Percentiles rank a stretch among this genome's conserved stretches.
phyloP scores from a whole-genome alignment of 1,139 yeast genomes.

The Taphrina pruni region DNA sequence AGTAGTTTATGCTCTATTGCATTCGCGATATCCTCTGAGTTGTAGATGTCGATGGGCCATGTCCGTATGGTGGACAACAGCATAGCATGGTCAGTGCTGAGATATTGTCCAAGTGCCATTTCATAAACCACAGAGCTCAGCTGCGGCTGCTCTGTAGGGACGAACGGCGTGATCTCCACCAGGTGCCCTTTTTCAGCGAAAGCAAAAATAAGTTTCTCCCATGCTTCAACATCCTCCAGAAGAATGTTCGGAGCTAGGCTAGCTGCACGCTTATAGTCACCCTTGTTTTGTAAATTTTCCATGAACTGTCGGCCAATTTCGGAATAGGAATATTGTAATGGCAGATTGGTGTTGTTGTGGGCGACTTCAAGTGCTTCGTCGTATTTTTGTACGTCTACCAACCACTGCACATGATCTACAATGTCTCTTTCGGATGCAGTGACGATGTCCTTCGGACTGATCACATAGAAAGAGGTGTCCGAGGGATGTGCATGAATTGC shows the following conservation, averaged over 20 bases:
- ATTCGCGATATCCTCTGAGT: constrained; percentile 57
- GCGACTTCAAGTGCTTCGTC: constrained; percentile 81
- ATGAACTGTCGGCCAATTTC: constrained; percentile 67
- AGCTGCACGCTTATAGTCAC: constrained; percentile 66
- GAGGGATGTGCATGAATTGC: constrained; percentile 56
- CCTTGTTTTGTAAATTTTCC: constrained; percentile 59
- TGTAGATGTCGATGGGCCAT: constrained; percentile 70
- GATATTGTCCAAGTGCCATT: constrained; percentile 60
- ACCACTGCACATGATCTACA: constrained; percentile 77
- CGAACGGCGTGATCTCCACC: constrained; percentile 57
- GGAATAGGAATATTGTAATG: constrained; percentile 57
- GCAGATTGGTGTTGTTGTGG: constrained; percentile 59
- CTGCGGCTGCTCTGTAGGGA: constrained; percentile 55
- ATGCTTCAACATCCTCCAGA: constrained; percentile 54
- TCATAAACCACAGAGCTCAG: constrained; percentile 59
- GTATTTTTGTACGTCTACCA: constrained; percentile 59
- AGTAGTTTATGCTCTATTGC: constrained; percentile 57
- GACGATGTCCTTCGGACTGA: constrained; percentile 84
- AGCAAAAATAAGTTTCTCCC: constrained; percentile 70
- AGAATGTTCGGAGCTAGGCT: constrained; percentile 58
- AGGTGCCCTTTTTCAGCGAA: constrained; percentile 62
- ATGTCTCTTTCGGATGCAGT: constrained; percentile 72
- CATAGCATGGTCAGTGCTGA: constrained; percentile 53
- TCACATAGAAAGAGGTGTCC: constrained; percentile 63
- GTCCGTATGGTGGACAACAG: constrained; percentile 56